phyloP scores from a whole-genome alignment of 2,329 filamentous ascomycete genomes.

The Cryphonectria nitschkei region DNA sequence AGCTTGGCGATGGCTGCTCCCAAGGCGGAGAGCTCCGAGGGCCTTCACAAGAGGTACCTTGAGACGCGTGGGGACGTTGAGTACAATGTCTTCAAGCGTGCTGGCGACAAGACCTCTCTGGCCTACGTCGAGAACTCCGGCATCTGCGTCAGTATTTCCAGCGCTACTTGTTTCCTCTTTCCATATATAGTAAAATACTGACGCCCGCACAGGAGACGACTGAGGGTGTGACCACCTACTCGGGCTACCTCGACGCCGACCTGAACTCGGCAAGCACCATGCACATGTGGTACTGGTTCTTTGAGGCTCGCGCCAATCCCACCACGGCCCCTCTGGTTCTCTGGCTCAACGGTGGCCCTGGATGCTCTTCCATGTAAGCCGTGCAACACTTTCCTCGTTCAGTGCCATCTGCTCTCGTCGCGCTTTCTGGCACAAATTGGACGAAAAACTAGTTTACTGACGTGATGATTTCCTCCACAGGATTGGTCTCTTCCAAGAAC shows the following conservation, averaged over 20 bases:
- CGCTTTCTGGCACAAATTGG: too few species aligned
- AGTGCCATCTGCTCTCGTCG: background rate
- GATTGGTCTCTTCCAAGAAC: constrained; percentile 46
- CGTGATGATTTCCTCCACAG: background rate
- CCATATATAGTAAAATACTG: background rate
- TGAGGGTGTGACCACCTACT: constrained; percentile 53
- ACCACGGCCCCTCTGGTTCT: constrained; percentile 39
- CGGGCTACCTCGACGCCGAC: constrained; percentile 54
- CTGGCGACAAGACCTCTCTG: constrained; percentile 47
- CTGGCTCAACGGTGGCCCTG: constrained; percentile 47
- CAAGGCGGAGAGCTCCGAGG: constrained; percentile 14
- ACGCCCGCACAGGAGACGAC: constrained; percentile 45
- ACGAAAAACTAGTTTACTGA: background rate
- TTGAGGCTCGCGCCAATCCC: constrained; percentile 40
- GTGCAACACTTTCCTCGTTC: background rate
- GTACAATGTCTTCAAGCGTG: constrained; percentile 53
- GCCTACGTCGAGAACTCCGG: constrained; percentile 55
- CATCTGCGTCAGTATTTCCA: constrained; percentile 40
- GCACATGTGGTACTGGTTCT: constrained; percentile 37
- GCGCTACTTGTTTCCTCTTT: too few species aligned
- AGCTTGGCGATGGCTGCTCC: constrained; percentile 24
- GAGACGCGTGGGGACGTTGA: constrained; percentile 32
- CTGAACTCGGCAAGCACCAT: constrained; percentile 35
- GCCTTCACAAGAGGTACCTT: constrained; percentile 25
- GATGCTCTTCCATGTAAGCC: constrained; percentile 41